Base-by-base conservation (phyloP, 192 early-diverging fungal genomes). In the Coemansia sp. region DNA sequence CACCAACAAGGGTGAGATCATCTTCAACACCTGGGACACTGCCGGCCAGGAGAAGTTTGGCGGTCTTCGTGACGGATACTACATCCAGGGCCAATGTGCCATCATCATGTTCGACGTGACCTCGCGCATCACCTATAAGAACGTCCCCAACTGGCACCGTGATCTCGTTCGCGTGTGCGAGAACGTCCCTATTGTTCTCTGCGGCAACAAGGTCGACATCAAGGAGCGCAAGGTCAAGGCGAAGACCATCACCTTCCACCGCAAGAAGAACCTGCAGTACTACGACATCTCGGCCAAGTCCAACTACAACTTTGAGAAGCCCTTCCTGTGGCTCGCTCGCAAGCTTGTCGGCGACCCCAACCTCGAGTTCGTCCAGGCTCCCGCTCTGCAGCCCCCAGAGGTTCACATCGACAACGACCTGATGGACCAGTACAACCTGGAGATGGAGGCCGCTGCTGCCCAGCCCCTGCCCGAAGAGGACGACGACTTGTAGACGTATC, bases 291-390 rank as follows among this genome's bases (percentile, higher is more conserved):
- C 92, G 63, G 98, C 98, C 76, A 99, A 99, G 90, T 90, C 88
- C 81, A 99, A 99, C 91, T 99, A 98, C 89, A 99, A 98, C 90
- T 98, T 98, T 80, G 98, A 99, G 88, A 99, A 99, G 93, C 98
- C 98, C 64, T 98, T 98, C 94, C 88, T 99, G 72, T 99, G 96
- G 96, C 92, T 99, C 68, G 96, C 96, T 28, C 91, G 98, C 70
- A 98, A 98, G 91, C 88, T 99, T 66, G 86, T 92, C 67, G 97
- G 96, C 47, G 95, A 98, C 87, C 84, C 91, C 64, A 90, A 93
- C 85, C 88, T 99, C 52, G 96, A 98, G 63, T 99, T 99, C 73
- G 95, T 94, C 77, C 95, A 94, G 76, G 94, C 97, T 21, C 98
- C 98, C 42, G 98, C 98, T 46, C 88, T 99, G 73, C 90, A 89